A percentile compares a stretch with the other conserved stretches of the same genome.
Conservation (phyloP, 2,329 filamentous ascomycete species). For the Cucurbitaria berberidis region DNA sequence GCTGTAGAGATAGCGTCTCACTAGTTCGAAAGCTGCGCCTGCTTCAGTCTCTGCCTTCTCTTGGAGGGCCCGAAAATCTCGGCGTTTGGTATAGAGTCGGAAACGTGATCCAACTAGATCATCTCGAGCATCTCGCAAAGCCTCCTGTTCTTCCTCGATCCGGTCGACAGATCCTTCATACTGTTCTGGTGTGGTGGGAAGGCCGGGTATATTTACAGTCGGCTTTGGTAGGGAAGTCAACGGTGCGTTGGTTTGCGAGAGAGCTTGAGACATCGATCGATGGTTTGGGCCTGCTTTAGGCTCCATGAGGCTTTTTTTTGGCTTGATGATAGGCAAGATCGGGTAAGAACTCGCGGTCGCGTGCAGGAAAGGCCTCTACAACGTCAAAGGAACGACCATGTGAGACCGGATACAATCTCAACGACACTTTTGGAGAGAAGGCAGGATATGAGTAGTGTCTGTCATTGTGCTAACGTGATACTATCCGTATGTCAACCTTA, state of each 20-base stretch:
- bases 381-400: no score
- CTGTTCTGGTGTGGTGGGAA: neutral
- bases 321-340: no score
- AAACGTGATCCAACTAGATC: slow-evolving; percentile 4
- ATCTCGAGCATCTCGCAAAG: slow-evolving; percentile 11
- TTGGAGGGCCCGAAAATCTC: neutral
- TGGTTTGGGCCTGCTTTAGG: no score
- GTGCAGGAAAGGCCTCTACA: no score
- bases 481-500: neutral
- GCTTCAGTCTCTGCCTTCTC: neutral
- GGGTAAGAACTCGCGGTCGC: no score
- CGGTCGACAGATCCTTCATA: neutral
- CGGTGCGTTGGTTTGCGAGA: no score
- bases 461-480: neutral
- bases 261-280: no score
- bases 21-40: neutral
- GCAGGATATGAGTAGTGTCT: neutral
- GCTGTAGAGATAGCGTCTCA: neutral
- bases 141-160: slow-evolving; percentile 6
- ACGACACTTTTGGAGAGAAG: no score
- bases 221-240: no score
- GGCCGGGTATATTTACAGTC: neutral
- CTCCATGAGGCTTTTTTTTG: no score
- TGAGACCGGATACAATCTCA: no score
- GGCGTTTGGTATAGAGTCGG: slow-evolving; percentile 3